Evolutionary conservation across 1,284 basidiomycete genomes (phyloP), one percentile per base, ranked within the genome.

Genomic region (Moesziomyces sp.): DNA sequence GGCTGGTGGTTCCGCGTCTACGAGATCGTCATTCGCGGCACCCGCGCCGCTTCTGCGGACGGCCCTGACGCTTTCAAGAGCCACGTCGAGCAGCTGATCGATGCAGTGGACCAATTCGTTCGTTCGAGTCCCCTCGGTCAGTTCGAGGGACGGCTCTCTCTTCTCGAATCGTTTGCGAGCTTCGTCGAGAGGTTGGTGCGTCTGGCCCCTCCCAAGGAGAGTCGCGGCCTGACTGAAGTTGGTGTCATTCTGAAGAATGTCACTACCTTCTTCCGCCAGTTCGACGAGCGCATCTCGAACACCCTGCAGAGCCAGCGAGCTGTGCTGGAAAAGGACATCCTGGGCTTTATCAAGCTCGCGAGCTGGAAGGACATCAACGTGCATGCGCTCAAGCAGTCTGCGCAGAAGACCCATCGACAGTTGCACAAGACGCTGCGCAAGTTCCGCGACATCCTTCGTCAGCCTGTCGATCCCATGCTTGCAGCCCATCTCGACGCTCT

Each of bases 321-420:
- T 2, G 83, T 83, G 1, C 84, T 97, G 46, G 93, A 97, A 85
- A 91, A 90, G 77, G 92, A 96, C 56, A 89, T 99, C 56, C 88
- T 88, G 63, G 90, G 89, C 57, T 92, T 93, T 82, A 92, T 99
- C 87, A 94, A 94, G 84, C 88, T 99, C 43, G 97, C 97, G 0
- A 97, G 94, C 80, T 99, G 97, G 97, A 96, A 93, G 84, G 97
- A 99, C 82, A 88, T 96, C 81, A 99, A 99, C 79, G 91, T 99
- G 11, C 92, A 93, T 74, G 94, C 97, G 4, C 88, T 99, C 71
- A 93, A 92, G 84, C 91, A 92, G 69, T 98, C 94, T 78, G 95
- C 96, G 0, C 90, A 92, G 76, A 91, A 89, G 81, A 94, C 93
- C 2, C 97, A 99, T 84, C 90, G 90, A 66, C 93, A 95, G 73